A percentile compares a stretch with the other conserved stretches of the same genome.
These are phyloP conservation scores for Nissolia schottii DNA, from an alignment of 306 rosid species.

Conservation along the genomic window DNA sequence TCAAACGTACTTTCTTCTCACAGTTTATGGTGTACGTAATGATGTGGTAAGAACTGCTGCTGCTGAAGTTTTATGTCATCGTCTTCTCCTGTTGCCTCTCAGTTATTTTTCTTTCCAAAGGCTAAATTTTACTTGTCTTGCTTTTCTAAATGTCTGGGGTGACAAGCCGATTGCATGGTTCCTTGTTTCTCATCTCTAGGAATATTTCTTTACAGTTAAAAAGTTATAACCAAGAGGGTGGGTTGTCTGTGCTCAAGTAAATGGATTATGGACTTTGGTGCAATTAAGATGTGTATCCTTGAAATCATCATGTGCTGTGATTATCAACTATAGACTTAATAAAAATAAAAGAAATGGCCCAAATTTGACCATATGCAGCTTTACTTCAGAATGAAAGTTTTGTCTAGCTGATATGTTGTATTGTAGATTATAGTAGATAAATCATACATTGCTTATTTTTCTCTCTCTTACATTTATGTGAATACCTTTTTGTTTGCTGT, in stretches of 20 bases:
- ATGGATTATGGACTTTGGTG: background rate
- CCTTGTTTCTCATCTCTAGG: conserved; percentile 11
- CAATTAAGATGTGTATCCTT: background rate
- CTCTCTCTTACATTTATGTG: background rate
- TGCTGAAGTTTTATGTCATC: conserved; percentile 1
- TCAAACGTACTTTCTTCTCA: conserved; percentile 65
- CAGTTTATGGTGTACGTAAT: conserved; percentile 65
- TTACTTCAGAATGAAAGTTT: background rate
- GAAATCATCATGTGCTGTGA: background rate
- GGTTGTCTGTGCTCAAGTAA: background rate
- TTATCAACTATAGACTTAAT: background rate
- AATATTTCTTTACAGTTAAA: background rate
- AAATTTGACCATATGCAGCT: background rate
- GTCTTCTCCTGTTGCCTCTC: background rate
- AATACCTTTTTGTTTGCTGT: background rate
- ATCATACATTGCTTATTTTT: background rate
- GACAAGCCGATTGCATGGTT: conserved; percentile 6
- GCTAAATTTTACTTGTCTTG: background rate
- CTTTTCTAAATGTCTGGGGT: background rate
- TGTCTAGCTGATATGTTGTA: background rate
- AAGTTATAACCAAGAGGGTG: background rate
- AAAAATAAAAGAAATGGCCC: background rate
- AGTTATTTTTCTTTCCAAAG: background rate
- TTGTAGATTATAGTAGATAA: background rate
- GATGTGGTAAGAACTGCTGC: conserved; percentile 62